phyloP scores from a whole-genome alignment of 306 rosid genomes.

The Malus domestica region ASM211411v1 NC_041799.1:1897501-1898000 shows the following conservation, averaged over 20 bases:
- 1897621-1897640: not conserved
- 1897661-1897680: not conserved
- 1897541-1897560: not conserved
- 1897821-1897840: constrained; percentile 75
- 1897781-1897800: constrained; percentile 55
- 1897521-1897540: not conserved
- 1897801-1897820: constrained; percentile 53
- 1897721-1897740: not conserved
- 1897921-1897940: not conserved
- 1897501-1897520: not conserved
- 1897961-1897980: constrained; percentile 78
- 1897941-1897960: not conserved
- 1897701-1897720: not conserved
- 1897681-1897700: not conserved
- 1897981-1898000: constrained; percentile 80
- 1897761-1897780: constrained; percentile 42
- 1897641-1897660: not conserved
- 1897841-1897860: constrained; percentile 92
- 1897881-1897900: constrained; percentile 9
- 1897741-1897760: constrained; percentile 29
- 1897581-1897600: not conserved
- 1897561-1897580: not conserved
- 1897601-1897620: not conserved
- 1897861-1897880: constrained; percentile 61
- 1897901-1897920: not conserved